Evolutionary conservation across 164 flowering plant genomes (phyloP), one percentile per base, ranked within the genome.

Genomic region (Malania oleifera): DNA sequence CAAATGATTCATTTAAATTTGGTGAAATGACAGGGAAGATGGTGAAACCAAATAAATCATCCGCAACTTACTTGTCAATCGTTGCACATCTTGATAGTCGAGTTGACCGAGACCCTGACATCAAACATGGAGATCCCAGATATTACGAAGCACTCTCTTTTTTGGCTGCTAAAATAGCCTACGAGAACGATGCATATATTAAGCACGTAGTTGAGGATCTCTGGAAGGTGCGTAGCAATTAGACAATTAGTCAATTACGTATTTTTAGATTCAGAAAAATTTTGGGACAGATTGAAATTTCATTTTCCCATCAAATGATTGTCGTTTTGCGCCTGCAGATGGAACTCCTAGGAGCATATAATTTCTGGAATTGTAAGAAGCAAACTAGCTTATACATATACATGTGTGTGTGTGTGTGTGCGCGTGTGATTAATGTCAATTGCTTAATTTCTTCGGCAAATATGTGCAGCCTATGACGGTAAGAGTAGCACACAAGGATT

Each of bases 331-430:
- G n/a, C 7, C 26, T 22, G 5, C 50, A 46, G 50, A 46, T 46
- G 50, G 50, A 46, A 19, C 2, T 46, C 13, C 7, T 46, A 15
- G 50, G 50, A 3, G 25, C 50, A 6, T 46, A 11, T 22, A 26
- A 46, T 13, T 46, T 46, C 50, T 46, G 50, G 50, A 46, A 46
- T 23, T 25, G 50, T 46, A 46, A 46, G 50, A 22, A 44, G 8
- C 7, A 6, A 1, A 2, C 50, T 3, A 46, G 14, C 4, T 17
- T 3, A 5, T n/a, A 1, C 20, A 11, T 43, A 17, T 39, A 7
- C 15, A 39, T 31, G 11, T 2, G 9, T 13, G 2, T 8, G 2
- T 31, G 9, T 4, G 5, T 39, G 15, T 11, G n/a, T n/a, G n/a
- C n/a, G n/a, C n/a, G n/a, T n/a, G n/a, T n/a, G n/a, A n/a, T n/a